phyloP scores from a whole-genome alignment of 2,329 filamentous ascomycete species.

The Emergomyces pasteurianus region DNA sequence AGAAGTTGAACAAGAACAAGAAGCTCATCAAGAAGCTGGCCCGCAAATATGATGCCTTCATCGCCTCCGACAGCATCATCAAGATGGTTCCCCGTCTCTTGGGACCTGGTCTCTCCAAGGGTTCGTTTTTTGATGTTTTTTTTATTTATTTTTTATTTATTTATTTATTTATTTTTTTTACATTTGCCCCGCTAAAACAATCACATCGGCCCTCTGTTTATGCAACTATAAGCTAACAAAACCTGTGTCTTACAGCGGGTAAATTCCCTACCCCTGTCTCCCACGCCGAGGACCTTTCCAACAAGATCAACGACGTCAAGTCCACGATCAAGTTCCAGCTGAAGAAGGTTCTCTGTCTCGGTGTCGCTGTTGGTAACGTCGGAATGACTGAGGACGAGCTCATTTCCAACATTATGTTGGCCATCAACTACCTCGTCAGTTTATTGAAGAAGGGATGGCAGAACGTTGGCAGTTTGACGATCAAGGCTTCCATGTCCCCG shows the following conservation, averaged over 20 bases:
- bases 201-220: no score
- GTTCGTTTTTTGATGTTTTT: slow-evolving; percentile 36
- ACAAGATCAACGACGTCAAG: slow-evolving; percentile 99
- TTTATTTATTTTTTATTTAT: neutral
- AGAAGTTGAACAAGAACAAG: slow-evolving; percentile 99
- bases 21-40: slow-evolving; percentile 99
- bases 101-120: slow-evolving; percentile 95
- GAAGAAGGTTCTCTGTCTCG: slow-evolving; percentile 99
- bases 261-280: slow-evolving; percentile 99
- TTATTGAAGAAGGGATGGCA: slow-evolving; percentile 99
- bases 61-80: slow-evolving; percentile 94
- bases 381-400: slow-evolving; percentile 94
- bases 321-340: slow-evolving; percentile 99
- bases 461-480: slow-evolving; percentile 98
- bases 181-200: no score
- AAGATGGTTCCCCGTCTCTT: slow-evolving; percentile 99
- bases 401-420: slow-evolving; percentile 97
- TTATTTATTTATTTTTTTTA: neutral
- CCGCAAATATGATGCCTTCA: slow-evolving; percentile 99
- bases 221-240: slow-evolving; percentile 11
- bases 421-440: slow-evolving; percentile 99
- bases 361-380: slow-evolving; percentile 97
- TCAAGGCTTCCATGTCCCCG: slow-evolving; percentile 99
- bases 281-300: slow-evolving; percentile 83
- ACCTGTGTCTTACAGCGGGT: slow-evolving; percentile 54